Conservation (phyloP, 345 rosid genomes). For the Streptanthus diversifolius region DNA sequence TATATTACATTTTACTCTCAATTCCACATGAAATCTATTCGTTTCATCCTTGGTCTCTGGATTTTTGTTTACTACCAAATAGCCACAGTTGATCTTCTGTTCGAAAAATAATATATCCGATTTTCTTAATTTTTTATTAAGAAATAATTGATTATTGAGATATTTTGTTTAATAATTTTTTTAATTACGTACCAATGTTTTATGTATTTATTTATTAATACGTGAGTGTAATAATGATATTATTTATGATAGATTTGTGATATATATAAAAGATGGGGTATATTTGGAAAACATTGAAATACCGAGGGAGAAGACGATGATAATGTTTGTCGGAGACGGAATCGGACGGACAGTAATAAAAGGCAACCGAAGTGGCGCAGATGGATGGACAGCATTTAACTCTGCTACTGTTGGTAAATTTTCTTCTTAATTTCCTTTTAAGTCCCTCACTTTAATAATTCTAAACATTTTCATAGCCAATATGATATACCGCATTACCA, state of each 20-base stretch:
- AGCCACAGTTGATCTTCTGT: not conserved
- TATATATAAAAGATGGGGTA: constrained; percentile 67
- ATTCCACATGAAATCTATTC: not conserved
- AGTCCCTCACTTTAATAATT: not conserved
- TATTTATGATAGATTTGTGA: constrained; percentile 55
- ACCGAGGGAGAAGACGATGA: constrained; percentile 44
- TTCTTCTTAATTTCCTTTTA: not conserved
- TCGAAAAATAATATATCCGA: not conserved
- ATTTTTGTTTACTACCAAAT: not conserved
- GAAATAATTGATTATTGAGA: not conserved
- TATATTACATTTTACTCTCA: not conserved
- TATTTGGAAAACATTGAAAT: constrained; percentile 80
- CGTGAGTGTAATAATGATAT: not conserved
- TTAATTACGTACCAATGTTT: not conserved
- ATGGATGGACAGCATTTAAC: constrained; percentile 76
- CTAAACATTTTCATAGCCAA: not conserved
- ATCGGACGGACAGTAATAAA: constrained; percentile 72
- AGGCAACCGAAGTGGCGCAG: constrained; percentile 51
- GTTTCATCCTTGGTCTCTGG: not conserved
- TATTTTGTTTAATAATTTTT: not conserved
- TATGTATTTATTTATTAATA: not conserved
- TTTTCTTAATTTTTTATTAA: not conserved
- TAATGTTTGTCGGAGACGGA: constrained; percentile 86
- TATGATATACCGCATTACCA: not conserved
- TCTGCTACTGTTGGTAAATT: constrained; percentile 87